Conservation (phyloP, 176 grass and related monocot species). For the Eragrostis nindensis region DNA sequence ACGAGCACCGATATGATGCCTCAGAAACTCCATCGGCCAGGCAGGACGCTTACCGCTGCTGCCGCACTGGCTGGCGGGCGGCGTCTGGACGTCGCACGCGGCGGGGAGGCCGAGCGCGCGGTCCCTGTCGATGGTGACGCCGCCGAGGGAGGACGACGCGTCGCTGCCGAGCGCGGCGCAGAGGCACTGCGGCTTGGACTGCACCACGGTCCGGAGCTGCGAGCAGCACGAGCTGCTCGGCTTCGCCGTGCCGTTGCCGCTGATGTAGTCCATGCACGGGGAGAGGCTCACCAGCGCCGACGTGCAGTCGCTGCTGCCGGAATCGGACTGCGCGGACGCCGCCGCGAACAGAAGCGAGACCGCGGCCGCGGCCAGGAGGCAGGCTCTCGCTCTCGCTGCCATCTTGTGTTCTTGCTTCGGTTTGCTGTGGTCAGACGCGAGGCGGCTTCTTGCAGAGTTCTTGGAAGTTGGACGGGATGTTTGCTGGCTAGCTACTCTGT, state of each 20-base stretch:
- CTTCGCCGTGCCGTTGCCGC: slow-evolving; percentile 18
- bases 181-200: slow-evolving; percentile 36
- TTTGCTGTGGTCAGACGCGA: not conserved
- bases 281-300: slow-evolving; percentile 42
- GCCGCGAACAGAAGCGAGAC: not conserved
- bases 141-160: slow-evolving; percentile 19
- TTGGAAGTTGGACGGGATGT: not conserved
- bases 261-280: slow-evolving; percentile 45
- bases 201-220: slow-evolving; percentile 31
- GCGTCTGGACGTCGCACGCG: slow-evolving; percentile 34
- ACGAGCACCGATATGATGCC: not conserved
- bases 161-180: slow-evolving; percentile 28
- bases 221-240: slow-evolving; percentile 35
- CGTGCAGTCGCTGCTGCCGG: slow-evolving; percentile 26
- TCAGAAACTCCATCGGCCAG: not conserved
- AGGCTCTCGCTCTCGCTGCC: not conserved
- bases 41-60: not conserved
- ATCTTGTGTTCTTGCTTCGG: not conserved
- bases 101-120: slow-evolving; percentile 26
- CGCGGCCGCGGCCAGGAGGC: not conserved
- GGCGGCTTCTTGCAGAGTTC: not conserved
- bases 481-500: not conserved
- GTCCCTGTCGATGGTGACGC: slow-evolving; percentile 25
- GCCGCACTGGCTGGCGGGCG: slow-evolving; percentile 26
- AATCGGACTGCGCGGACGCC: slow-evolving; percentile 31